Base-by-base conservation (phyloP, 192 early-diverging fungal genomes). In the Entomortierella beljakovae region DNA sequence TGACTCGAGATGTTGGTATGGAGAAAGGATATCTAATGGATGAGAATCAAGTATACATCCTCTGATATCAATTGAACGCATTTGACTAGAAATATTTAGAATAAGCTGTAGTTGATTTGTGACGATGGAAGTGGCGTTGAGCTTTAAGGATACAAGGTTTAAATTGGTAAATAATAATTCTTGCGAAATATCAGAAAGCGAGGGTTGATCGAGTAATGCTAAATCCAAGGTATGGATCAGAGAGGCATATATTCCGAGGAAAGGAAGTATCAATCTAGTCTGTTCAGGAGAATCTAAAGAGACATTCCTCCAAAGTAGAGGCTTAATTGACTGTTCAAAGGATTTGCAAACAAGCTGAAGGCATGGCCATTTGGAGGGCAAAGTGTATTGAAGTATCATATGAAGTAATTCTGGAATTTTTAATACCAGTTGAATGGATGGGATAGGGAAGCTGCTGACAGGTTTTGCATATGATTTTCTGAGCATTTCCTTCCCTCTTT, bases 371-470 rank as follows among this genome's bases (percentile, higher is more conserved):
- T 40, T 3, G 5, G 42, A 6, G 0, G 20, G 32, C 1, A n/a
- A 56, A 7, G 48, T 29, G 33, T 28, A 50, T 28, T 57, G 37
- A 4, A 57, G 16, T 15, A 72, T 51, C 3, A 29, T 4, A 2
- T 22, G 46, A n/a, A 57, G 3, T 1, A 72, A 28, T 40, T 72
- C 70, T 50, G 61, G 70, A 10, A 64, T 58, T 1, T 20, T 32
- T 7, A 53, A 16, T 9, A 25, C 42, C 29, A 2, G 28, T 33
- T 46, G 29, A n/a, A 67, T 15, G 15, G n/a, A 46, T 5, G 20
- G 15, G 4, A 4, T 3, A 20, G 43, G 5, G 15, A 2, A 53
- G 55, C 16, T 23, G 23, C 9, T 34, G 26, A 33, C 20, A 6
- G 22, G 16, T 7, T 33, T 13, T 16, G 33, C 11, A 28, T 25